Base-by-base conservation (phyloP, 768 basidiomycete species). In the Kwoniella mangroviensis region DNA sequence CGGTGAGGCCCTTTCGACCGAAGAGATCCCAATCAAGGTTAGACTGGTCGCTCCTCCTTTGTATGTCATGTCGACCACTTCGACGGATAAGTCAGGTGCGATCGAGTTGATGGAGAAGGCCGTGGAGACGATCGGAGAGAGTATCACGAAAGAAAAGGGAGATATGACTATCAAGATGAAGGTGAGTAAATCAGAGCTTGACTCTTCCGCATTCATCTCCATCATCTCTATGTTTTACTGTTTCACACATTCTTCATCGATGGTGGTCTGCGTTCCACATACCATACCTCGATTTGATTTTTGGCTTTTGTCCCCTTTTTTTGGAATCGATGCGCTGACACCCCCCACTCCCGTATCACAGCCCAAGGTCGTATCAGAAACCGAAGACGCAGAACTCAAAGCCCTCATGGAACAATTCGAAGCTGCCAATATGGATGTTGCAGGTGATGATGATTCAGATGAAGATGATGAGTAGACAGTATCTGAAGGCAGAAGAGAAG, bases 281-380 rank as follows among this genome's bases (percentile, higher is more conserved):
- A 34, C 34, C 34, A 34, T 0, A 34, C 6, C 6, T 34, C 34
- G 34, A 34, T 34, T 34, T 34, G 34, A 34, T 34, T 34, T 34
- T 34, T 34, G 34, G 34, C 34, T 34, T 34, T 7, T 34, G 34
- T 34, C 34, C 34, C 34, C 34, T 7, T 34, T 34, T 28, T 34
- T 34, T 34, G 34, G 34, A 34, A 34, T 34, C 1, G 34, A 34
- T 34, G 34, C 11, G 45, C 62, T 63, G 17, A 26, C n/a, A 17
- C 45, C 11, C 22, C 22, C 49, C n/a, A 40, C 49, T 45, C 6
- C 10, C 43, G 15, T 45, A 4, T 26, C 12, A 49, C 54, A 97
- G 94, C 97, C 97, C 70, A 98, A 98, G 87, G 94, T 96, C 2
- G 91, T 99, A 45, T 94, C 93, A 26, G 97, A 98, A 83, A 92